Base-by-base conservation (phyloP, 2,329 filamentous ascomycete species). In the Colletotrichum spaethianum region DNA sequence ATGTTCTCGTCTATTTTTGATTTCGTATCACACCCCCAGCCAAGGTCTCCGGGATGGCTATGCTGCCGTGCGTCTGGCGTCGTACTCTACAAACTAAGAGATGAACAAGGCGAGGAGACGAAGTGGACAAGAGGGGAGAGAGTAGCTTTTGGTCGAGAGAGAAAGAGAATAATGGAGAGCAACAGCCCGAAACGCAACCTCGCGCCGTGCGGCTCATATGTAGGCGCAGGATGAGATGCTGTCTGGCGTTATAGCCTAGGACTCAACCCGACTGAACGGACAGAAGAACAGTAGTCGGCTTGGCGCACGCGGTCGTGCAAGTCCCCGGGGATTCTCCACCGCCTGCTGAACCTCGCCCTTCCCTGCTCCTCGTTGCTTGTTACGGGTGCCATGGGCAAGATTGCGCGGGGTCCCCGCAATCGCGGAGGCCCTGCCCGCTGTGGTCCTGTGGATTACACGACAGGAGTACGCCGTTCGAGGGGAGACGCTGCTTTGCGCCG, bases 361-460 rank as follows among this genome's bases (percentile, higher is more conserved):
- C 55, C 33, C 28, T 53, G 33, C 6, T 23, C 11, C 56, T 60
- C 56, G 38, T 18, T 31, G 9, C 16, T 38, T 40, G 31, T 3
- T 26, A 12, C 33, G 38, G 23, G 52, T n/a, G 18, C 40, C 6
- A 60, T n/a, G 38, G 23, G 11, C 11, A 23, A 38, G 59, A 31
- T 26, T 18, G 59, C 63, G 67, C 44, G 67, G 67, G 67, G 67
- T 64, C 67, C 67, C 67, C 67, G 61, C 60, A 64, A 64, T 64
- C 67, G 67, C 67, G 67, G 67, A 69, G 66, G 52, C 59, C 59
- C 60, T n/a, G 33, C 67, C 67, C 60, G 60, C 67, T 64, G 67
- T 60, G 56, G 38, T 28, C 12, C 23, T 44, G 56, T 64, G 26
- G 42, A 59, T 40, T 8, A 42, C 26, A 26, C 26, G 11, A 33